Conservation (phyloP, 2,329 filamentous ascomycete genomes). For the Annulohypoxylon truncatum region DNA sequence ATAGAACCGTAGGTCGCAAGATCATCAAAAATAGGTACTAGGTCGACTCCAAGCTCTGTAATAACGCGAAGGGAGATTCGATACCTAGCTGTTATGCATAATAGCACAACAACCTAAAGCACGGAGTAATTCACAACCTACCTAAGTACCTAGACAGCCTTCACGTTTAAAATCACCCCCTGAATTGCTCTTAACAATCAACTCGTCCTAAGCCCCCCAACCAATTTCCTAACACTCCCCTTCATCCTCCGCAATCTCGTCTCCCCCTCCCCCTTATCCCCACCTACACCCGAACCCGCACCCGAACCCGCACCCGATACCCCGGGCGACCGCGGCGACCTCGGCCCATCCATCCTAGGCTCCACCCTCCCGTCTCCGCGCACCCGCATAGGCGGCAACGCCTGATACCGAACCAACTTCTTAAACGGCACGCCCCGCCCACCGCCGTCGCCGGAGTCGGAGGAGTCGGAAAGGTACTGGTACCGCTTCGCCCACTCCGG, state of each 20-base stretch:
- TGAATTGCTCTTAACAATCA: background rate
- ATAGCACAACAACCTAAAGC: too few species aligned
- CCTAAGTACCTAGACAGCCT: background rate
- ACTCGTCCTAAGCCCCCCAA: slow-evolving; percentile 43
- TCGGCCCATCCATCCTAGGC: slow-evolving; percentile 12
- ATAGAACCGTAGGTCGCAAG: too few species aligned
- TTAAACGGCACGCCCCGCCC: slow-evolving; percentile 14
- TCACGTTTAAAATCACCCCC: too few species aligned
- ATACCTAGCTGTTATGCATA: too few species aligned
- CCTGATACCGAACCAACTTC: slow-evolving; percentile 31
- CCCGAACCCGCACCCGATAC: background rate
- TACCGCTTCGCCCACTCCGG: slow-evolving; percentile 28
- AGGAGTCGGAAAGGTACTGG: slow-evolving; percentile 34
- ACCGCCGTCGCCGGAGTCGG: slow-evolving; percentile 5
- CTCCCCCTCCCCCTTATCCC: background rate
- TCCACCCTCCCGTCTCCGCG: slow-evolving; percentile 7
- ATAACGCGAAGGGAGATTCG: too few species aligned
- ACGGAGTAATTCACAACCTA: too few species aligned
- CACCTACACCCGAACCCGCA: background rate
- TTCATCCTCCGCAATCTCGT: slow-evolving; percentile 14
- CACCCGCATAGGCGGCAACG: slow-evolving; percentile 14
- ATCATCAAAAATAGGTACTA: too few species aligned
- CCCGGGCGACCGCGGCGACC: background rate
- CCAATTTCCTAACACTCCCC: slow-evolving; percentile 5
- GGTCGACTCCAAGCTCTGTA: too few species aligned